Evolutionary conservation across 306 rosid genomes (phyloP).

Genomic region (Cicer arietinum): DNA sequence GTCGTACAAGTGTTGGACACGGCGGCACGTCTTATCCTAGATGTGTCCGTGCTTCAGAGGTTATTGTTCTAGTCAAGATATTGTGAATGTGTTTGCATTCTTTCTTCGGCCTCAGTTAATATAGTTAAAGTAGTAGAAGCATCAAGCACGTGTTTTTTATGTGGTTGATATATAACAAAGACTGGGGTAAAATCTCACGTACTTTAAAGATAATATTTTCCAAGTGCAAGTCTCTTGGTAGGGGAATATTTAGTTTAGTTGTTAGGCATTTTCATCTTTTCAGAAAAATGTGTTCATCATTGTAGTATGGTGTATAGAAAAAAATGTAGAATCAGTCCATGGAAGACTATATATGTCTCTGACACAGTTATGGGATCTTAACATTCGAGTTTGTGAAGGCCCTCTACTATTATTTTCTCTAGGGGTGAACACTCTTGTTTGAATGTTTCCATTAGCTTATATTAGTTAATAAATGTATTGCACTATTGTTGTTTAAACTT

Average conservation of each 20-base stretch:
- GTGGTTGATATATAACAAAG: slow-evolving; percentile 23
- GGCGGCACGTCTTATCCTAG: no score
- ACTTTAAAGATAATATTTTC: slow-evolving; percentile 27
- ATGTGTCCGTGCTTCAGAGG: no score
- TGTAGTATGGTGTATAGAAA: background rate
- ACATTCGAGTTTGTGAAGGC: background rate
- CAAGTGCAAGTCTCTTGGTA: slow-evolving; percentile 25
- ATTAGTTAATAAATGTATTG: slow-evolving; percentile 20
- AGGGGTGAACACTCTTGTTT: slow-evolving; percentile 3
- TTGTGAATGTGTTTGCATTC: slow-evolving; percentile 24
- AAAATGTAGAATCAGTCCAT: slow-evolving; percentile 31
- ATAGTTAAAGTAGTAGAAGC: slow-evolving; percentile 26
- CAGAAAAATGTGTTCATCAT: slow-evolving; percentile 22
- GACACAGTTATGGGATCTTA: slow-evolving; percentile 35
- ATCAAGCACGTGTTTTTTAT: slow-evolving; percentile 10
- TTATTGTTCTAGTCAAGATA: slow-evolving; percentile 13
- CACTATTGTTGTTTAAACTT: slow-evolving; percentile 29
- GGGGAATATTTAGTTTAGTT: slow-evolving; percentile 17
- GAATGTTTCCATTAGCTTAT: slow-evolving; percentile 22
- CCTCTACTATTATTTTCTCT: slow-evolving; percentile 2
- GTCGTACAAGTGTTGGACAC: no score
- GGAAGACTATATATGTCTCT: slow-evolving; percentile 9
- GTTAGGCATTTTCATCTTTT: slow-evolving; percentile 22
- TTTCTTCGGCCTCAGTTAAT: slow-evolving; percentile 27
- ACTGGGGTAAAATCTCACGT: background rate